A percentile compares a stretch with the other conserved stretches of the same genome.
Evolutionary conservation across 768 basidiomycete species (phyloP).

Genomic region (Mycena metata): DNA sequence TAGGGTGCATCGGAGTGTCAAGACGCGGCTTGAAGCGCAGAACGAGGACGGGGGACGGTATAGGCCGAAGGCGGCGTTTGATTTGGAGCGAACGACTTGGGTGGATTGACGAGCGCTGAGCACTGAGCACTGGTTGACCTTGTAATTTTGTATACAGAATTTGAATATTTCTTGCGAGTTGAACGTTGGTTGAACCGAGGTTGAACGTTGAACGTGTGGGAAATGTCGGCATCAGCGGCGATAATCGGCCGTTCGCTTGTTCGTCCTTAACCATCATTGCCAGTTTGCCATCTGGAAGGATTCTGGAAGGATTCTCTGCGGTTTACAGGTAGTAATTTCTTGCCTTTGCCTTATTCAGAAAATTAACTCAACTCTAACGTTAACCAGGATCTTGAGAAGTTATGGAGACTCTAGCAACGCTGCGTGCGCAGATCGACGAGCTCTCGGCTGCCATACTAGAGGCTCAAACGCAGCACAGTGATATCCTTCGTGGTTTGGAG

Average conservation of each 20-base stretch:
- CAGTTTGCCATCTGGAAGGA: too few relatives aligned
- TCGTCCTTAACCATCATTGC: too few relatives aligned
- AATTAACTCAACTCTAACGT: too few relatives aligned
- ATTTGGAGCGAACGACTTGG: constrained; percentile 49
- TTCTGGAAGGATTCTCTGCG: too few relatives aligned
- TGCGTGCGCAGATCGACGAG: constrained; percentile 5
- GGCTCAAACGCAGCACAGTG: neutral
- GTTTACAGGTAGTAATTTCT: too few relatives aligned
- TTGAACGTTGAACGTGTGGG: too few relatives aligned
- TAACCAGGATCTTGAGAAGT: too few relatives aligned
- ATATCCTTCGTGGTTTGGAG: neutral
- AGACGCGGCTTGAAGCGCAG: constrained; percentile 66
- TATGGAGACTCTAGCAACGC: neutral
- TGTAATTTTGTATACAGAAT: neutral
- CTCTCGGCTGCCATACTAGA: neutral
- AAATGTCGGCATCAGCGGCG: too few relatives aligned
- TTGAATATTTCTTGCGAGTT: too few relatives aligned
- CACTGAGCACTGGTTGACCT: neutral
- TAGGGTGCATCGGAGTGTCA: constrained; percentile 64
- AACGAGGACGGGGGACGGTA: constrained; percentile 53
- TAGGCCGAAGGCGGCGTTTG: constrained; percentile 53
- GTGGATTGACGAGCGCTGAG: constrained; percentile 48
- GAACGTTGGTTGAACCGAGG: too few relatives aligned
- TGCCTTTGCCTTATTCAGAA: too few relatives aligned
- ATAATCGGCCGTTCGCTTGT: too few relatives aligned